phyloP scores from a whole-genome alignment of 2,329 filamentous ascomycete genomes.

The Lasiodiplodia sp. region DNA sequence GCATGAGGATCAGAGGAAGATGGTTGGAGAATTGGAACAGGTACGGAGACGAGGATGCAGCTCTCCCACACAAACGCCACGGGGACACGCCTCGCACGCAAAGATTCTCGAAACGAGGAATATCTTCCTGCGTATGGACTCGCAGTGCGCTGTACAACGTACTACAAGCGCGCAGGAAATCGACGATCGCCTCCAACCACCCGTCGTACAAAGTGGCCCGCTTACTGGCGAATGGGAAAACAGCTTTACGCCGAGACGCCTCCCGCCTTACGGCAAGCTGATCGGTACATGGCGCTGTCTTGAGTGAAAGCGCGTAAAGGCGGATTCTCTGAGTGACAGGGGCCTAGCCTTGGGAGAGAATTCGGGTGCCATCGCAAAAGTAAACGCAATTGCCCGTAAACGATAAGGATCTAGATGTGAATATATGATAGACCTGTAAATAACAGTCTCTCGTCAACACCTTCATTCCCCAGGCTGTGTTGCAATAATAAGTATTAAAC shows the following conservation, averaged over 20 bases:
- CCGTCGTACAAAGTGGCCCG: neutral
- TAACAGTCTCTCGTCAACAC: no score
- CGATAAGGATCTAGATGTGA: no score
- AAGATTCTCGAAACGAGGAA: constrained; percentile 21
- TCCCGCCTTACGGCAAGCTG: neutral
- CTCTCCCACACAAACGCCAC: neutral
- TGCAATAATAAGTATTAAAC: neutral
- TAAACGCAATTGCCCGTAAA: no score
- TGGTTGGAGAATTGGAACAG: neutral
- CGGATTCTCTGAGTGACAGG: neutral
- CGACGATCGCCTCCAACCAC: constrained; percentile 25
- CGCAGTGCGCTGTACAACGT: constrained; percentile 1
- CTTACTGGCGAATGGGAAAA: neutral
- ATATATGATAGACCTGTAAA: no score
- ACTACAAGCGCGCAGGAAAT: neutral
- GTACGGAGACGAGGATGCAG: neutral
- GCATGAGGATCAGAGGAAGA: neutral
- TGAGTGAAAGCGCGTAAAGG: neutral
- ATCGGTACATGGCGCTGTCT: neutral
- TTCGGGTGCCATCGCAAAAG: no score
- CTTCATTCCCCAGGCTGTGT: no score
- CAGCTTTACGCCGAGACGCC: neutral
- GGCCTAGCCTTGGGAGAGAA: neutral
- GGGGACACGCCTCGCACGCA: constrained; percentile 4
- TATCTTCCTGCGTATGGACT: neutral